Evolutionary conservation across 805 yeast genomes (phyloP), one percentile per base, ranked within the genome.

Genomic region (Kluyveromyces siamensis): DNA sequence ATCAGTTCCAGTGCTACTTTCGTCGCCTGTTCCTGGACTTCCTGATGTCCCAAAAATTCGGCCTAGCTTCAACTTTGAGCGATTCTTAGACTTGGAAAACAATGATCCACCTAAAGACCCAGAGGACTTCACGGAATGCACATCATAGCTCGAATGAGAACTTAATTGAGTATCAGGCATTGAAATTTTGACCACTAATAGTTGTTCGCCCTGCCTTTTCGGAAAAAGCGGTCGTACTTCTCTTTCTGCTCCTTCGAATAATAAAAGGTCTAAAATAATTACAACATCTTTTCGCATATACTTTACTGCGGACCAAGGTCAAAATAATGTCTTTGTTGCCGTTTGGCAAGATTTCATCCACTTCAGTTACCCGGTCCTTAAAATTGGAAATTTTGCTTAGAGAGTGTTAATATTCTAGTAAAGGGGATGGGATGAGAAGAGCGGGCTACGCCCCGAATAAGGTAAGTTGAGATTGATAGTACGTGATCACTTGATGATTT

Each of bases 121-220:
- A 17, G 38, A 21, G 2, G 45, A 35, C 27, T 43, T 43, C 11
- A 43, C 45, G 18, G 45, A 18, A 8, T 35, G 39, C 13, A 43
- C 25, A 21, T 43, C 45, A 21, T 36, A 38, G 25, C 45, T 43
- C 11, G 45, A 43, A 7, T 10, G 33, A 11, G 30, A 21, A 19
- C 45, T 43, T 16, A 43, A 43, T n/a, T 43, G 45, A 17, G 19
- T 36, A 16, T 43, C 45, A 11, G 45, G 45, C 45, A 43, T 43
- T 27, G 14, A 10, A 30, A 30, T 8, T 30, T 5, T 10, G 14
- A 30, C 25, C 25, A 21, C 2, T 30, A 11, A 5, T 30, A 5
- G 35, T 30, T 30, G 11, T 11, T 30, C 35, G 2, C 35, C 35
- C 35, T 5, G 14, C 35, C 35, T 30, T 30, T 30, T 30, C 35